Conservation (phyloP, 352 stramenopile species). For the Saprolegnia diclina region DNA sequence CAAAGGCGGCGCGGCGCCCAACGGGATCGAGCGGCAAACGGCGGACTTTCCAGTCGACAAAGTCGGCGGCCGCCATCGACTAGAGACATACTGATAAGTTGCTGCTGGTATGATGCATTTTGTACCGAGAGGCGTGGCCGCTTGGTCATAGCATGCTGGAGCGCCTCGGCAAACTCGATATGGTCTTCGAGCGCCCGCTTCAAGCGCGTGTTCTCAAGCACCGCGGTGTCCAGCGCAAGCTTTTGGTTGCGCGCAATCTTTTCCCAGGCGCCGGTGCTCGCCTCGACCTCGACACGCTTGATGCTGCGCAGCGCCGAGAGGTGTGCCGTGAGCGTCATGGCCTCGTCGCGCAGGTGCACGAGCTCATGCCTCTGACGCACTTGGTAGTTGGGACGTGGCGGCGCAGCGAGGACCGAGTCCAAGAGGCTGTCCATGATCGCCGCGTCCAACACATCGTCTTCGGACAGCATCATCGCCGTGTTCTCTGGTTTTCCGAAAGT, state of each 20-base stretch:
- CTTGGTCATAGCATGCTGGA: neutral
- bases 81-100: neutral
- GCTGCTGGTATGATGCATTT: neutral
- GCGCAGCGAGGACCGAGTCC: neutral
- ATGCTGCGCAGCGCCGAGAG: neutral
- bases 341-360: neutral
- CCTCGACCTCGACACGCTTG: neutral
- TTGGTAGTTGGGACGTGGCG: constrained; percentile 1
- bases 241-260: constrained; percentile 5
- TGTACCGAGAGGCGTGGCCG: neutral
- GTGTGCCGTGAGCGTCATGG: neutral
- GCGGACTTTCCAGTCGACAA: constrained; percentile 9
- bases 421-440: constrained; percentile 9
- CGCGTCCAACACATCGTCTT: neutral
- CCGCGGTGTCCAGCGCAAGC: neutral
- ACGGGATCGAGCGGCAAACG: neutral
- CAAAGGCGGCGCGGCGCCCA: neutral
- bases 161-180: neutral
- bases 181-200: constrained; percentile 2
- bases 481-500: no score
- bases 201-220: constrained; percentile 12
- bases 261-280: neutral
- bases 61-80: neutral
- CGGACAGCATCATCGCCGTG: no score
- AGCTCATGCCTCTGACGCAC: neutral